These are phyloP conservation scores for Penicillium vulpinum DNA, from an alignment of 2,329 filamentous ascomycete species.

Conservation along the genomic window DNA sequence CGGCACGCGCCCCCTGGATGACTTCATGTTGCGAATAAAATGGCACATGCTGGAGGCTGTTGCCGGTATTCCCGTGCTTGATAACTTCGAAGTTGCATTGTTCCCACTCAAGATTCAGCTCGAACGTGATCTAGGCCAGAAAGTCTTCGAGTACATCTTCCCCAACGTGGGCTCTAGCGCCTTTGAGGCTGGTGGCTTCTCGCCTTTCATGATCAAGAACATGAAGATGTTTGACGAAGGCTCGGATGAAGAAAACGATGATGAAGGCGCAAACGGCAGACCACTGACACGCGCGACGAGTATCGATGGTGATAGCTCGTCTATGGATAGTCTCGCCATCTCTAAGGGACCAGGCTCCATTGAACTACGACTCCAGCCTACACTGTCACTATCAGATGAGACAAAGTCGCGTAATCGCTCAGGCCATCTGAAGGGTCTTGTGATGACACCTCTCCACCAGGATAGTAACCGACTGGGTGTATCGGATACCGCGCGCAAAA, in stretches of 20 bases:
- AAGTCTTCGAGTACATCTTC: slow-evolving; percentile 96
- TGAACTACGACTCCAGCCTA: slow-evolving; percentile 80
- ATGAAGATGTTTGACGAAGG: slow-evolving; percentile 51
- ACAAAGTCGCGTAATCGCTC: slow-evolving; percentile 36
- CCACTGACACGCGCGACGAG: slow-evolving; percentile 32
- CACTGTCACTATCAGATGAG: slow-evolving; percentile 60
- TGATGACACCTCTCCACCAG: slow-evolving; percentile 36
- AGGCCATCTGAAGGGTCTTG: slow-evolving; percentile 33
- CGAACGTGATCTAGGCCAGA: slow-evolving; percentile 88
- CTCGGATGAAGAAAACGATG: slow-evolving; percentile 50
- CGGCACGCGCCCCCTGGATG: slow-evolving; percentile 57
- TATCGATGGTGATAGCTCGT: slow-evolving; percentile 42
- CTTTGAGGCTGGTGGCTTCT: slow-evolving; percentile 52
- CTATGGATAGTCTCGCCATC: slow-evolving; percentile 51
- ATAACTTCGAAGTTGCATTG: slow-evolving; percentile 91
- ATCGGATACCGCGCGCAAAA: slow-evolving; percentile 25
- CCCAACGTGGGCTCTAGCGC: slow-evolving; percentile 68
- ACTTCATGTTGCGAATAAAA: slow-evolving; percentile 89
- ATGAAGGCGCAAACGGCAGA: slow-evolving; percentile 13
- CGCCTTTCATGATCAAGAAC: slow-evolving; percentile 54
- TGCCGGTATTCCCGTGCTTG: slow-evolving; percentile 94
- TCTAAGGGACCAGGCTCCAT: slow-evolving; percentile 69
- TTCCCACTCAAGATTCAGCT: slow-evolving; percentile 93
- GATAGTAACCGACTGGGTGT: slow-evolving; percentile 27
- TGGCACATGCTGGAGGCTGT: slow-evolving; percentile 99